Evolutionary conservation across 345 rosid genomes (phyloP).

Genomic region (Salix suchowensis): DNA sequence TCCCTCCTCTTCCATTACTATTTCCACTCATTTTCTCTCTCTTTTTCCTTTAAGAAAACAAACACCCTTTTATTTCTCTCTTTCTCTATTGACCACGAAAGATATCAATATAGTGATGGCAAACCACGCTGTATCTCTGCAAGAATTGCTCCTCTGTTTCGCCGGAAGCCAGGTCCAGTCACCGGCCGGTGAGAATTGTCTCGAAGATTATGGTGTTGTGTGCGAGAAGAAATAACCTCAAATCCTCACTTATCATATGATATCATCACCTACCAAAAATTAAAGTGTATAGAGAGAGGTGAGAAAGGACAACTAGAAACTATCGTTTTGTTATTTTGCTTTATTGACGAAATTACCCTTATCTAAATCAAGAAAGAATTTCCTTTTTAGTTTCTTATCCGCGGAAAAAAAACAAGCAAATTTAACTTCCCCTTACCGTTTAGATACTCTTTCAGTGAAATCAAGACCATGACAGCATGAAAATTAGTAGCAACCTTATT

Average conservation of each 20-base stretch:
- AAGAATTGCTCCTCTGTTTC: neutral
- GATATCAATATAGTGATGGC: neutral
- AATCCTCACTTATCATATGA: neutral
- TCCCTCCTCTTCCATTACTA: conserved; percentile 19
- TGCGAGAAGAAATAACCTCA: neutral
- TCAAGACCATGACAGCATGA: no score
- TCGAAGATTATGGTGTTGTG: neutral
- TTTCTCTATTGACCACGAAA: neutral
- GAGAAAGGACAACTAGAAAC: neutral
- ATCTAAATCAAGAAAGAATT: neutral
- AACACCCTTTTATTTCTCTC: conserved; percentile 2
- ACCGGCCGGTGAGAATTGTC: conserved; percentile 6
- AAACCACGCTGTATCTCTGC: neutral
- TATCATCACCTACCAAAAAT: neutral
- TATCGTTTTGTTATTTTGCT: neutral
- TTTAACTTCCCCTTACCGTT: no score
- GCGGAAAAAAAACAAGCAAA: neutral
- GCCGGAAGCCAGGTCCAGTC: conserved; percentile 20
- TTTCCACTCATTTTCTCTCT: conserved; percentile 36
- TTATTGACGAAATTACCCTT: neutral
- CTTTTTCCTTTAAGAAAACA: neutral
- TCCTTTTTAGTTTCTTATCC: neutral
- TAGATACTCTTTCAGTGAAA: no score
- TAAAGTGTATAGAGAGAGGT: neutral
- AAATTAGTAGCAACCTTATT: no score